Evolutionary conservation across 2,329 filamentous ascomycete genomes (phyloP).

Genomic region (Madurella mycetomatis): DNA sequence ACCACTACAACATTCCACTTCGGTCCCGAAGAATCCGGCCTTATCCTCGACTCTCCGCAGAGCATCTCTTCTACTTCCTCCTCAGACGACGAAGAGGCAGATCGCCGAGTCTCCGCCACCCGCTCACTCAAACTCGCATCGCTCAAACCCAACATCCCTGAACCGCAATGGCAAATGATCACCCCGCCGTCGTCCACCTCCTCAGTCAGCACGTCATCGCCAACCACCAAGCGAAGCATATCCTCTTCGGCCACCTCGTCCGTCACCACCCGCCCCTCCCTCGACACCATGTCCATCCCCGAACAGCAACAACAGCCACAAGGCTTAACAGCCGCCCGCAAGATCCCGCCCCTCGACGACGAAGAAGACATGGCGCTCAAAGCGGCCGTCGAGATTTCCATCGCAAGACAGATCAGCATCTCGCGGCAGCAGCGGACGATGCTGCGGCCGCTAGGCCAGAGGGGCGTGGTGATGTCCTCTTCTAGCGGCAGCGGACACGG

Average conservation of each 20-base stretch:
- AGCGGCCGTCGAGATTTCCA: conserved; percentile 60
- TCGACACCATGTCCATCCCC: conserved; percentile 15
- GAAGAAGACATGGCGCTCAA: conserved; percentile 42
- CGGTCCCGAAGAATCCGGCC: conserved; percentile 22
- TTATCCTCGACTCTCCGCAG: conserved; percentile 27
- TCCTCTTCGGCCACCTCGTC: conserved; percentile 20
- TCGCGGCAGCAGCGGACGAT: conserved; percentile 53
- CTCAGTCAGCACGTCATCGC: conserved; percentile 11
- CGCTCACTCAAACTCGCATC: conserved; percentile 33
- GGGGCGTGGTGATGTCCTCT: conserved; percentile 6
- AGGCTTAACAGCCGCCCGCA: conserved; percentile 24
- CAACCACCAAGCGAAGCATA: conserved; percentile 16
- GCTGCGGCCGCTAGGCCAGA: conserved; percentile 15
- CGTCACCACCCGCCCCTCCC: conserved; percentile 21
- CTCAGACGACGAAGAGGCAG: conserved; percentile 24
- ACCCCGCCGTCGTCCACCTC: conserved; percentile 34
- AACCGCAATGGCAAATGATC: conserved; percentile 47
- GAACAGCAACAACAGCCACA: conserved; percentile 4
- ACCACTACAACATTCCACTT: conserved; percentile 18
- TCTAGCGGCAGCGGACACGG: neutral
- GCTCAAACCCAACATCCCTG: conserved; percentile 35
- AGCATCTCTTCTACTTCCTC: conserved; percentile 16
- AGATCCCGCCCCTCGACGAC: conserved; percentile 27
- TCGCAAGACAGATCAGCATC: conserved; percentile 64
- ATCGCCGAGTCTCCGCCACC: conserved; percentile 17